A percentile compares a stretch with the other conserved stretches of the same genome.
phyloP scores from a whole-genome alignment of 805 yeast species.

The Hanseniaspora nectarophila region DNA sequence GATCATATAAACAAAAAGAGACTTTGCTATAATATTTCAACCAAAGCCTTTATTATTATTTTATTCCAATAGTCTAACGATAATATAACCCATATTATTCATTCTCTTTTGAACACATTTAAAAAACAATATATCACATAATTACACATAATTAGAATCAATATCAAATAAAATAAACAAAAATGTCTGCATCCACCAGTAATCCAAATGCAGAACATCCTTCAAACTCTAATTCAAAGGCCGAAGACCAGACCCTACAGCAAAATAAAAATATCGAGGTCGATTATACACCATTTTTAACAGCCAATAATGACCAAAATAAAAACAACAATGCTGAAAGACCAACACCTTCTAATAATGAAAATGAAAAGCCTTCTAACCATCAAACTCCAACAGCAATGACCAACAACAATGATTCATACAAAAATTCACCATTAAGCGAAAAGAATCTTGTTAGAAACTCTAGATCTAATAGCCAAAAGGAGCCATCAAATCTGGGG shows the following conservation, averaged over 20 bases:
- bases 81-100: background rate
- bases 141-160: too few relatives aligned
- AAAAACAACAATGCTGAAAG: slow-evolving; percentile 5
- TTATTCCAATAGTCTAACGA: background rate
- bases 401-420: slow-evolving; percentile 5
- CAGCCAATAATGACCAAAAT: slow-evolving; percentile 7
- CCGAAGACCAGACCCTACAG: background rate
- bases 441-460: slow-evolving; percentile 14
- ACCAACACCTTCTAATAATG: background rate
- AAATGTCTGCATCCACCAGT: background rate
- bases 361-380: slow-evolving; percentile 6
- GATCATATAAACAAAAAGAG: too few relatives aligned
- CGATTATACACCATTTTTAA: slow-evolving; percentile 10
- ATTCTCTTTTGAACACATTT: background rate
- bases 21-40: background rate
- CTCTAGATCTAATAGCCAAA: slow-evolving; percentile 8
- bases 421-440: slow-evolving; percentile 3
- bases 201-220: background rate
- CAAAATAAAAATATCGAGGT: slow-evolving; percentile 11
- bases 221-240: background rate
- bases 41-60: background rate
- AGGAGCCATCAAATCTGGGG: slow-evolving; percentile 14
- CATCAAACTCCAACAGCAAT: slow-evolving; percentile 11
- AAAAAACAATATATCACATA: too few relatives aligned
- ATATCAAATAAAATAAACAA: background rate